These are phyloP conservation scores for Blastocystis sp. DNA, from an alignment of 352 stramenopile genomes.

Conservation along the genomic window DNA sequence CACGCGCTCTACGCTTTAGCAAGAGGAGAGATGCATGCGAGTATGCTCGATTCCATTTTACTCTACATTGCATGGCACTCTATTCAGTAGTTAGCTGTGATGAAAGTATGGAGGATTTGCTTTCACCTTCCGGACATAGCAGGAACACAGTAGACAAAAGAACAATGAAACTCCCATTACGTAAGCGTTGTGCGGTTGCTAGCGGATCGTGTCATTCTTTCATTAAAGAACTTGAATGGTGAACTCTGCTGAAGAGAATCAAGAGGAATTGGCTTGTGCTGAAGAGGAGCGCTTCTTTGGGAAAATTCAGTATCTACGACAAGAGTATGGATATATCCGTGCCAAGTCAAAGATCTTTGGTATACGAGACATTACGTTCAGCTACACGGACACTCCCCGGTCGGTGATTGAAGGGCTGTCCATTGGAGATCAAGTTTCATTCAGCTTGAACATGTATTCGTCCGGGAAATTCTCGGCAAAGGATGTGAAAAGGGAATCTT, in stretches of 20 bases:
- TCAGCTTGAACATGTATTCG: conserved; percentile 36
- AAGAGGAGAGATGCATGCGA: too few species aligned
- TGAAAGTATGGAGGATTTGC: too few species aligned
- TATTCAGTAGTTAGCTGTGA: too few species aligned
- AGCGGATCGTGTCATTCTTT: not conserved
- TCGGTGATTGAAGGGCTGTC: not conserved
- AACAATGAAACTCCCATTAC: conserved; percentile 70
- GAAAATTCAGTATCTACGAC: conserved; percentile 45
- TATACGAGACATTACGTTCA: conserved; percentile 66
- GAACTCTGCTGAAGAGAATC: not conserved
- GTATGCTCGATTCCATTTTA: too few species aligned
- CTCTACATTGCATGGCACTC: too few species aligned
- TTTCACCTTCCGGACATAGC: too few species aligned
- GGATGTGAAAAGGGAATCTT: conserved; percentile 36
- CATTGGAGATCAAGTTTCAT: conserved; percentile 54
- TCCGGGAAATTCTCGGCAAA: conserved; percentile 63
- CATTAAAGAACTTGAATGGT: not conserved
- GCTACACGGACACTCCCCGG: conserved; percentile 15
- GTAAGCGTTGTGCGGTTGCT: not conserved
- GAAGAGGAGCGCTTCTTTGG: conserved; percentile 21
- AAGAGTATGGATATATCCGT: conserved; percentile 59
- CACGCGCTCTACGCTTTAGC: too few species aligned
- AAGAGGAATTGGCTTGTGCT: not conserved
- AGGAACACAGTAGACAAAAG: not conserved
- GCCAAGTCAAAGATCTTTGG: conserved; percentile 38